Percentiles rank a stretch among this genome's conserved stretches.
These are phyloP conservation scores for Cytospora paraplurivora DNA, from an alignment of 2,329 filamentous ascomycete species.

Conservation along the genomic window DNA sequence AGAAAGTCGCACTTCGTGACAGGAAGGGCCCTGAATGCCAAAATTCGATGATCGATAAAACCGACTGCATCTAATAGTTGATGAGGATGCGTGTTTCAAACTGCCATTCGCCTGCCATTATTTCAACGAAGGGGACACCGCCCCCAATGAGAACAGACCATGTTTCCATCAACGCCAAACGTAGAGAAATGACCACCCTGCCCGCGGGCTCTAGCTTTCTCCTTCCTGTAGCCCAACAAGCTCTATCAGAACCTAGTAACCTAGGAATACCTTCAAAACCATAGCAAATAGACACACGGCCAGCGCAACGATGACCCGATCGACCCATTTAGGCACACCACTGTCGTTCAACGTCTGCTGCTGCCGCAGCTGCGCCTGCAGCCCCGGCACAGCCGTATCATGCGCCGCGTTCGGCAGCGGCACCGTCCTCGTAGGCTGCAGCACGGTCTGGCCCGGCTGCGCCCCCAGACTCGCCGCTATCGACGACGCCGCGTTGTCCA, in stretches of 20 bases:
- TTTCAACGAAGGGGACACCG: not conserved
- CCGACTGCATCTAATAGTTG: not conserved
- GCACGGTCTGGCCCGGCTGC: slow-evolving; percentile 35
- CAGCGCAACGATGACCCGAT: slow-evolving; percentile 76
- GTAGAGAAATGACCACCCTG: not conserved
- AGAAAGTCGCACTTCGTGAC: not conserved
- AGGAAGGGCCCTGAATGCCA: not conserved
- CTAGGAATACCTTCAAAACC: slow-evolving; percentile 58
- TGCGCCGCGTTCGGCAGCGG: slow-evolving; percentile 32
- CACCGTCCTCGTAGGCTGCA: slow-evolving; percentile 41
- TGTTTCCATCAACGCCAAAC: slow-evolving; percentile 2
- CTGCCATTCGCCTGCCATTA: slow-evolving; percentile 2
- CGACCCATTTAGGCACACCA: slow-evolving; percentile 72
- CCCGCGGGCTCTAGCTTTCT: not conserved
- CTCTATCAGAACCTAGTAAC: not conserved
- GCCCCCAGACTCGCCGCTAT: slow-evolving; percentile 26
- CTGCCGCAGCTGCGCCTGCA: slow-evolving; percentile 25
- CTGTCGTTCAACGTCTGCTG: slow-evolving; percentile 39
- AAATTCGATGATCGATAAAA: not conserved
- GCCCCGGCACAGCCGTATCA: slow-evolving; percentile 17
- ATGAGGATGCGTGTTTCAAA: not conserved
- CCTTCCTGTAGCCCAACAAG: not conserved
- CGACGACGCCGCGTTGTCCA: slow-evolving; percentile 22
- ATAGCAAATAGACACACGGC: slow-evolving; percentile 71
- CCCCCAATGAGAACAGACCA: not conserved